Base-by-base conservation (phyloP, 2,329 filamentous ascomycete genomes). In the Fusarium torreyae region DNA sequence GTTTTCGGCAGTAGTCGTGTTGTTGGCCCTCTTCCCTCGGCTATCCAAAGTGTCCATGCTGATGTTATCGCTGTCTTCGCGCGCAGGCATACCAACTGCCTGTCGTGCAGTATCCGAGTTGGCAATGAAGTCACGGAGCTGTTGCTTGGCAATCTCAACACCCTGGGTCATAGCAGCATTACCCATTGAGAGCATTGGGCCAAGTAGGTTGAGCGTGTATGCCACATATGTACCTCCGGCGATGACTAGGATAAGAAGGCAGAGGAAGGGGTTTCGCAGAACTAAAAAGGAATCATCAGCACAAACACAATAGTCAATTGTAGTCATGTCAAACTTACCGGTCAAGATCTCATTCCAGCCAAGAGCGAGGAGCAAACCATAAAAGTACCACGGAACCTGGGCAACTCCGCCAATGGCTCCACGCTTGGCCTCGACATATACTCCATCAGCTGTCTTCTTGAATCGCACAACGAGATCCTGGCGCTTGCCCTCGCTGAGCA, bases 311-410 rank as follows among this genome's bases (percentile, higher is more conserved):
- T 36, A 7, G 7, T 38, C 28, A 18, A 28, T 13, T 7, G 36
- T 39, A 31, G 13, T 13, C 11, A 15, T 38, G 34, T 31, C 18
- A 31, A 39, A 78, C 92, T 86, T 86, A 97, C 94, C 94, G 76
- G 94, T 93, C 71, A 97, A 84, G 68, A 99, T 94, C 81, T 99
- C 96, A 81, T 99, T 99, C 96, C 96, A 99, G n/a, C 96, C 96
- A 49, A 99, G 85, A 22, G 94, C 93, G 69, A 99, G 83, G 58
- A 99, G 85, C 58, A 98, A 80, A 42, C 89, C 93, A 75, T 98
- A 99, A 80, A 99, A 98, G 81, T 98, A 98, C 66, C 97, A 82
- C 7, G 96, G 96, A 50, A 99, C 90, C 80, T 98, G 94, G 6
- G 94, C 93, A 74, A 99, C 93, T 59, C 95, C 94, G 56, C 96